These are phyloP conservation scores for Artemisia argyi DNA, from an alignment of 129 eudicot genomes.

Conservation along the genomic window DNA sequence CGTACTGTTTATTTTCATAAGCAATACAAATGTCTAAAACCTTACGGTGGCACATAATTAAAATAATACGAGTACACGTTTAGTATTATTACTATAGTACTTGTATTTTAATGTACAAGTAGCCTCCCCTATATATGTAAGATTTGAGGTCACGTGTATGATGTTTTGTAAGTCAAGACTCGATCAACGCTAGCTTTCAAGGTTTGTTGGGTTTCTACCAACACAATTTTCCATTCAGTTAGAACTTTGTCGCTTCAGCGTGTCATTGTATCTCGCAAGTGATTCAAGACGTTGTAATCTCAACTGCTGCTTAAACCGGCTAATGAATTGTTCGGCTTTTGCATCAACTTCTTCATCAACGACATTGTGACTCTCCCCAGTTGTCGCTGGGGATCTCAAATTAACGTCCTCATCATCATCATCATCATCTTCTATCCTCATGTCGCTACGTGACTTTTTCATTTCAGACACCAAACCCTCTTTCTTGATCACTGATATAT, in stretches of 20 bases:
- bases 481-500: not conserved
- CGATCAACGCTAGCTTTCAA: too few species aligned
- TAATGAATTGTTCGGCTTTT: slow-evolving; percentile 70
- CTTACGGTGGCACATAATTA: too few species aligned
- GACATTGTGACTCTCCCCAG: slow-evolving; percentile 16
- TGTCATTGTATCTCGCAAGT: slow-evolving; percentile 44
- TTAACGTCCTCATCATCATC: slow-evolving; percentile 19
- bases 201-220: too few species aligned
- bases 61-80: too few species aligned
- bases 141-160: too few species aligned
- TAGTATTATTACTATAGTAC: too few species aligned
- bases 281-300: slow-evolving; percentile 65
- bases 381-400: slow-evolving; percentile 33
- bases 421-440: not conserved
- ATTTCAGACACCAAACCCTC: slow-evolving; percentile 11
- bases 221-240: too few species aligned
- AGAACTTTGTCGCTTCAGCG: slow-evolving; percentile 37
- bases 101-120: too few species aligned
- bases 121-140: too few species aligned
- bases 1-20: too few species aligned
- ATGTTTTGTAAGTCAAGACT: too few species aligned
- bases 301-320: slow-evolving; percentile 58
- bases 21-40: too few species aligned
- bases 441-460: slow-evolving; percentile 38
- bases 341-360: slow-evolving; percentile 59